A percentile compares a stretch with the other conserved stretches of the same genome.
phyloP scores from a whole-genome alignment of 2,329 filamentous ascomycete genomes.

The Fusarium sacchari region DNA sequence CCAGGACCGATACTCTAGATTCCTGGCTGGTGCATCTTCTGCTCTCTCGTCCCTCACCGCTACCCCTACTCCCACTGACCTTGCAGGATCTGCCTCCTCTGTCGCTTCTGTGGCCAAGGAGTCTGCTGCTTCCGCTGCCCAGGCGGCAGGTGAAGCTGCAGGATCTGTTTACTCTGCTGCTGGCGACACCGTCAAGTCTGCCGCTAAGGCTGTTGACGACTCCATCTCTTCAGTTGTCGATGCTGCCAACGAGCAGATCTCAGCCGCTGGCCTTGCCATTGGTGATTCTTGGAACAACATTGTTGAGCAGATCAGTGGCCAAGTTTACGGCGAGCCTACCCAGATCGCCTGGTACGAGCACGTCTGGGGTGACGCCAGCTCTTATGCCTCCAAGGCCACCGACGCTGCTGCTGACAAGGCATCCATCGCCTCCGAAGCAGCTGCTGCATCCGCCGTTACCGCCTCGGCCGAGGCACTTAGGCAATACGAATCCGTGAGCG shows the following conservation, averaged over 20 bases:
- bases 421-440: slow-evolving; percentile 52
- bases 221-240: slow-evolving; percentile 56
- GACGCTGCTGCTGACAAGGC: slow-evolving; percentile 51
- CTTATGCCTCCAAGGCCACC: slow-evolving; percentile 70
- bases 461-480: slow-evolving; percentile 68
- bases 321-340: slow-evolving; percentile 74
- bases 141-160: slow-evolving; percentile 59
- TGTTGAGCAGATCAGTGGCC: slow-evolving; percentile 72
- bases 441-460: slow-evolving; percentile 66
- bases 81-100: slow-evolving; percentile 59
- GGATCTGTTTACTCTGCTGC: slow-evolving; percentile 58
- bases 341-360: slow-evolving; percentile 67
- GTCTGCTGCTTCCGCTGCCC: slow-evolving; percentile 57
- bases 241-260: slow-evolving; percentile 54
- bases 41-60: slow-evolving; percentile 70
- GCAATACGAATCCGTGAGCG: slow-evolving; percentile 76
- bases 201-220: slow-evolving; percentile 51
- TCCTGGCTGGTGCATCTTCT: slow-evolving; percentile 75
- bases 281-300: slow-evolving; percentile 54
- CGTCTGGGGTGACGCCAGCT: slow-evolving; percentile 59
- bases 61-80: slow-evolving; percentile 68
- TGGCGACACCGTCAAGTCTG: slow-evolving; percentile 55
- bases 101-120: slow-evolving; percentile 61
- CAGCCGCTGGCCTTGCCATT: slow-evolving; percentile 51
- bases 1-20: slow-evolving; percentile 81